A percentile compares a stretch with the other conserved stretches of the same genome.
These are phyloP conservation scores for Lactarius sanguifluus DNA, from an alignment of 768 basidiomycete genomes.

Conservation along the genomic window DNA sequence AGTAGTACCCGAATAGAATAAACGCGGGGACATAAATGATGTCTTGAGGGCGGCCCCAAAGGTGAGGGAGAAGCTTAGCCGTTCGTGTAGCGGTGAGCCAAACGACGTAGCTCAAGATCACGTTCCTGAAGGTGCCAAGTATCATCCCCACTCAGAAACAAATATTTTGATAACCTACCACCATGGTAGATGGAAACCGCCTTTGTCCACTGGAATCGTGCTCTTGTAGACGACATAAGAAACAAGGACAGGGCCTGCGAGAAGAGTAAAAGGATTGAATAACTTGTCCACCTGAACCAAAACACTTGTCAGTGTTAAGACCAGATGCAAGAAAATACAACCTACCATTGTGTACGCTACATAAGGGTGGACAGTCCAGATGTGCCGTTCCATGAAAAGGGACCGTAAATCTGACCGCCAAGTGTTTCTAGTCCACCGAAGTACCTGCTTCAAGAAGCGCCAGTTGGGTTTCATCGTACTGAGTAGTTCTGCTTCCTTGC, in stretches of 20 bases:
- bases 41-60: constrained; percentile 58
- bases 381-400: constrained; percentile 82
- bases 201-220: constrained; percentile 60
- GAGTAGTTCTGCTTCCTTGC: constrained; percentile 80
- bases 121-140: constrained; percentile 50
- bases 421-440: constrained; percentile 92
- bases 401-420: constrained; percentile 89
- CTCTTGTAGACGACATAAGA: constrained; percentile 76
- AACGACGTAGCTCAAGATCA: constrained; percentile 62
- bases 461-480: constrained; percentile 97
- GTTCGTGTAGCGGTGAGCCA: constrained; percentile 73
- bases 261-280: constrained; percentile 82
- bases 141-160: neutral
- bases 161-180: constrained; percentile 50
- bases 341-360: constrained; percentile 83
- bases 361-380: constrained; percentile 87
- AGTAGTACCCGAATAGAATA: constrained; percentile 90
- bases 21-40: constrained; percentile 61
- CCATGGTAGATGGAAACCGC: constrained; percentile 80
- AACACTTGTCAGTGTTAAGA: constrained; percentile 19
- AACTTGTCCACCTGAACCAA: constrained; percentile 72
- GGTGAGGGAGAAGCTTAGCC: constrained; percentile 67
- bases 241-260: constrained; percentile 81
- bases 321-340: constrained; percentile 3
- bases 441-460: constrained; percentile 91